A percentile compares a stretch with the other conserved stretches of the same genome.
phyloP scores from a whole-genome alignment of 2,329 filamentous ascomycete genomes.

The Bipolaris zeicola region DNA sequence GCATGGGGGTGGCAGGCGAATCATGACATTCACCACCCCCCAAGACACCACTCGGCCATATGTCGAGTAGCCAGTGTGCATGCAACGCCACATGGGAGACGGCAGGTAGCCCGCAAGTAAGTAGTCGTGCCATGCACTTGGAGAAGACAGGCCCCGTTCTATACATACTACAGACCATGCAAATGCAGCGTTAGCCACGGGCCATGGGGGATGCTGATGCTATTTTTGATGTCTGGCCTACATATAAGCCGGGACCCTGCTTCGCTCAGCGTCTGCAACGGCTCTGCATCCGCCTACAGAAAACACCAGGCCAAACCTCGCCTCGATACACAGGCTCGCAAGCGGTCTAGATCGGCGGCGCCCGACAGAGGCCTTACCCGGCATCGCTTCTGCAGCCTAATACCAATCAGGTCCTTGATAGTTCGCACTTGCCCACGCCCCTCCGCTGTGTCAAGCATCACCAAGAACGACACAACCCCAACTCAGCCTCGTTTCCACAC shows the following conservation, averaged over 20 bases:
- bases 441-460: conserved; percentile 32
- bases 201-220: conserved; percentile 22
- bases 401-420: conserved; percentile 44
- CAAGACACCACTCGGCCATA: background rate
- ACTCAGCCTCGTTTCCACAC: conserved; percentile 27
- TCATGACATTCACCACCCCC: background rate
- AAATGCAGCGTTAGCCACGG: conserved; percentile 6
- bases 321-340: conserved; percentile 6
- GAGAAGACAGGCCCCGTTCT: conserved; percentile 10
- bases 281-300: conserved; percentile 18
- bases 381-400: conserved; percentile 36
- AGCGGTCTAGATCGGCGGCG: background rate
- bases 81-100: background rate
- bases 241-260: conserved; percentile 25
- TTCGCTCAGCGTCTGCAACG: conserved; percentile 13
- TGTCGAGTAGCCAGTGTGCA: background rate
- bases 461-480: conserved; percentile 31
- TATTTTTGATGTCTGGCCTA: conserved; percentile 34
- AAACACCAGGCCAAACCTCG: conserved; percentile 7
- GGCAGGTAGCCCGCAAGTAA: background rate
- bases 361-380: conserved; percentile 14
- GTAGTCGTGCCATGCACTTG: background rate
- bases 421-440: conserved; percentile 34
- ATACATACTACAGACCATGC: conserved; percentile 13
- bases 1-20: too few relatives aligned